These are phyloP conservation scores for Aspergillus incahuasiensis DNA, from an alignment of 495 filamentous ascomycete species.

Conservation along the genomic window DNA sequence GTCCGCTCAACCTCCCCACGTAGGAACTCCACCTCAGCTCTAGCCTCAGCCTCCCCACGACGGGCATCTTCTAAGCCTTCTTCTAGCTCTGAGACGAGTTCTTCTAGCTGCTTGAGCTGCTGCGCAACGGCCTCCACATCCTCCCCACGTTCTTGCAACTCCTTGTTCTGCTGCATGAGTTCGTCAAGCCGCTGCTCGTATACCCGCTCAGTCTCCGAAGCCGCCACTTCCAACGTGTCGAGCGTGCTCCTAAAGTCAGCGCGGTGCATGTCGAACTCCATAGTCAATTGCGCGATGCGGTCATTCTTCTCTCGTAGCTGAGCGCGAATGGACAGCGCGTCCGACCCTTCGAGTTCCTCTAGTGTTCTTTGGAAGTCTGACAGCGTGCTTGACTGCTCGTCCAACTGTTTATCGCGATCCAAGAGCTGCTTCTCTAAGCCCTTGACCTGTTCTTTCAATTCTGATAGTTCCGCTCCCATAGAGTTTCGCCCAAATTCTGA, in stretches of 20 bases:
- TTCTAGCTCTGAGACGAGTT: conserved; percentile 92
- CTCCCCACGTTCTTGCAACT: conserved; percentile 72
- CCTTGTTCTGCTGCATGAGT: conserved; percentile 77
- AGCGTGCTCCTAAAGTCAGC: conserved; percentile 96
- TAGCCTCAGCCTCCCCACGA: conserved; percentile 92
- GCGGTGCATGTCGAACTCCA: conserved; percentile 91
- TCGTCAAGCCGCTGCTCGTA: conserved; percentile 92
- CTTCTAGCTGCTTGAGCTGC: conserved; percentile 92
- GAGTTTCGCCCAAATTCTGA: conserved; percentile 42
- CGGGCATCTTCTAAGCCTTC: conserved; percentile 95
- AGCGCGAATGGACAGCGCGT: conserved; percentile 70
- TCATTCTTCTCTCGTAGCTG: conserved; percentile 93
- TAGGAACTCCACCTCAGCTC: conserved; percentile 93
- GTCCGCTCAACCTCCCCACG: conserved; percentile 93
- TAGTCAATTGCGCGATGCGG: conserved; percentile 84
- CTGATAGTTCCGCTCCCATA: conserved; percentile 47
- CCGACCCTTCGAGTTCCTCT: conserved; percentile 69
- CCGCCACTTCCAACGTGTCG: conserved; percentile 92
- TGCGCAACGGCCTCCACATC: conserved; percentile 87
- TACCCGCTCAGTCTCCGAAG: conserved; percentile 94
- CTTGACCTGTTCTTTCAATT: conserved; percentile 59
- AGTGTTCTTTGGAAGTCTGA: conserved; percentile 53
- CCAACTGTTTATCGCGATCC: conserved; percentile 79
- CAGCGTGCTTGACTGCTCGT: conserved; percentile 75
- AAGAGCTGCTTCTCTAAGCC: conserved; percentile 62